These are phyloP conservation scores for Fragaria vesca DNA, from an alignment of 306 rosid species.

Conservation along the genomic window DNA sequence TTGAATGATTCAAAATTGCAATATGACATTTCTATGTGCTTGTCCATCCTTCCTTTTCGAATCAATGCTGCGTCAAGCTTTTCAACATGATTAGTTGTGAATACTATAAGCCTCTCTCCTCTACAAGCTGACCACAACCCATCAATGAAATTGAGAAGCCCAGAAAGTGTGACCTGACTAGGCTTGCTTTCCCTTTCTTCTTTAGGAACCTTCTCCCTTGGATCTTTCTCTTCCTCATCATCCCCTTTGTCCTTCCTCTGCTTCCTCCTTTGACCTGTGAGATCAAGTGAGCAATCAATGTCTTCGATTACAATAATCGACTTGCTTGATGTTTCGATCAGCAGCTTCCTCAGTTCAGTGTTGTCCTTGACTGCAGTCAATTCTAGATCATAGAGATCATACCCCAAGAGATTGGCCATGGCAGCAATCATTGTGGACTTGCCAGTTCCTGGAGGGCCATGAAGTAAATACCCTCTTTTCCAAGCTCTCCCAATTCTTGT, in stretches of 20 bases:
- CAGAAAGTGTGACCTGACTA: conserved; percentile 66
- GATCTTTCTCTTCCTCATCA: conserved; percentile 37
- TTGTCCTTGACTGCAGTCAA: conserved; percentile 67
- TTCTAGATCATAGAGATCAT: conserved; percentile 74
- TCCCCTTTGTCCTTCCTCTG: conserved; percentile 24
- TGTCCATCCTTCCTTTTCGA: conserved; percentile 87
- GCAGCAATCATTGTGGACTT: conserved; percentile 83
- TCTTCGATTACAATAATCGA: conserved; percentile 70
- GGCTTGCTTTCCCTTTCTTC: conserved; percentile 35
- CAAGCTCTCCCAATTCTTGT: conserved; percentile 72
- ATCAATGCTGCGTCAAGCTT: conserved; percentile 83
- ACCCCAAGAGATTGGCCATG: conserved; percentile 67
- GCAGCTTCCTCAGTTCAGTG: conserved; percentile 57
- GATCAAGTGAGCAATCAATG: conserved; percentile 77
- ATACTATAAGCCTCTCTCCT: conserved; percentile 66
- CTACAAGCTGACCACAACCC: conserved; percentile 88
- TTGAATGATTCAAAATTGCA: conserved; percentile 72
- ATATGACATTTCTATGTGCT: conserved; percentile 62
- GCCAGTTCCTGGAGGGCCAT: conserved; percentile 85
- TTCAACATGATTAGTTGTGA: conserved; percentile 79
- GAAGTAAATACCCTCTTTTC: conserved; percentile 74
- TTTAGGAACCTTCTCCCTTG: conserved; percentile 19
- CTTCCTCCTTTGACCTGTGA: conserved; percentile 57
- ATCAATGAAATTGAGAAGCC: conserved; percentile 75
- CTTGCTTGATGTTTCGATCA: conserved; percentile 66